Conservation (phyloP, 177 flowering plant genomes). For the Vitis hybrid region DNA sequence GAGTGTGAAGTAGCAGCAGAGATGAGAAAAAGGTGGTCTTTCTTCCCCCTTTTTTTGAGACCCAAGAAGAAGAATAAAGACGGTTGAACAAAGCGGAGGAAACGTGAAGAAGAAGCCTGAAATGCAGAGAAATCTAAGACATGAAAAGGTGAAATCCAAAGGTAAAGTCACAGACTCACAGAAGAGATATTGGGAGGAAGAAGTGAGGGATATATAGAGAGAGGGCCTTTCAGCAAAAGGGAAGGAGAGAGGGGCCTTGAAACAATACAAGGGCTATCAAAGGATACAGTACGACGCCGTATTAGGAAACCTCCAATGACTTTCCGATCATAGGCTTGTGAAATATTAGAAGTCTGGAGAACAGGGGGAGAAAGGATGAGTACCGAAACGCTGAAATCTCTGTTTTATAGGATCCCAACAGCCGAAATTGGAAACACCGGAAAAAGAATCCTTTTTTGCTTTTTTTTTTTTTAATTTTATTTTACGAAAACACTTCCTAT, state of each 20-base stretch:
- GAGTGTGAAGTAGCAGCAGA: too few species aligned
- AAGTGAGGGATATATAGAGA: neutral
- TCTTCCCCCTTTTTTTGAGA: too few species aligned
- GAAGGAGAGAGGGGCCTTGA: constrained; percentile 1
- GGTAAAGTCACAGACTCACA: neutral
- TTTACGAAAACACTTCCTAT: neutral
- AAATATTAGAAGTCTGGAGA: neutral
- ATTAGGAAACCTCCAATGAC: too few species aligned
- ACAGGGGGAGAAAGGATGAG: constrained; percentile 1
- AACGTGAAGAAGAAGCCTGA: constrained; percentile 16
- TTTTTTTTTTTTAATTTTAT: neutral
- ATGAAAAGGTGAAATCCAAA: neutral
- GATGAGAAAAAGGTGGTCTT: neutral
- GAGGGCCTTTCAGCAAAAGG: neutral
- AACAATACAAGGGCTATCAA: too few species aligned
- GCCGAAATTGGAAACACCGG: constrained; percentile 28
- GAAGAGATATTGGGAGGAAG: neutral
- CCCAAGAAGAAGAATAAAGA: neutral
- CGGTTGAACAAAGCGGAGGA: neutral
- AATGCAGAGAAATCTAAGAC: constrained; percentile 8
- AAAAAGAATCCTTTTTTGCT: neutral
- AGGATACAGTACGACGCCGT: too few species aligned
- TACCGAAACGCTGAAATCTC: constrained; percentile 29
- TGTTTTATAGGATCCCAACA: constrained; percentile 49
- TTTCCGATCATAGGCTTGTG: too few species aligned